phyloP scores from a whole-genome alignment of 805 yeast species.

The Pichia thaimueangensis region DNA sequence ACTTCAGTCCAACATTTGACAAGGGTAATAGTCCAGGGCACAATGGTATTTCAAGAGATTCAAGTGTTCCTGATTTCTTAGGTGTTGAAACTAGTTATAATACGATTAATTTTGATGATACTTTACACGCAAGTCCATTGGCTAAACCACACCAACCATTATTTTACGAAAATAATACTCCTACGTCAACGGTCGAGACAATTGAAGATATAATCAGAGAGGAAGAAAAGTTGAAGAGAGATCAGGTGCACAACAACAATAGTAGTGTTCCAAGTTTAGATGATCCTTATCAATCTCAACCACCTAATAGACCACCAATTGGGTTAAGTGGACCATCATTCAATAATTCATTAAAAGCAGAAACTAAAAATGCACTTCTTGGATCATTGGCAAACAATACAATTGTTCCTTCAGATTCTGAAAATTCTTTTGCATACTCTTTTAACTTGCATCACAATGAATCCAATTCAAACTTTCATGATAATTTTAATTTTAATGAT shows the following conservation, averaged over 20 bases:
- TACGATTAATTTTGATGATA: conserved; percentile 5
- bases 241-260: no score
- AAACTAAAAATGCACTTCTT: conserved; percentile 25
- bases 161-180: conserved; percentile 1
- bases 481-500: no score
- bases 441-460: no score
- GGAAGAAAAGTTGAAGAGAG: conserved; percentile 10
- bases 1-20: conserved; percentile 24
- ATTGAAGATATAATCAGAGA: conserved; percentile 12
- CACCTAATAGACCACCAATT: conserved; percentile 29
- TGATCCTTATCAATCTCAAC: conserved; percentile 8
- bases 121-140: no score
- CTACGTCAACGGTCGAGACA: conserved; percentile 11
- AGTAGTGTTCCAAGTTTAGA: conserved; percentile 1
- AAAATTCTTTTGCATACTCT: conserved; percentile 12
- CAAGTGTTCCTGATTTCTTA: conserved; percentile 13
- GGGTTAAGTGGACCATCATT: conserved; percentile 59
- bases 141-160: no score
- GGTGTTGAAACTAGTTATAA: conserved; percentile 10
- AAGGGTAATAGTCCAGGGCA: conserved; percentile 10
- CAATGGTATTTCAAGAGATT: conserved; percentile 4
- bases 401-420: conserved; percentile 17
- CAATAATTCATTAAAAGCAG: conserved; percentile 24
- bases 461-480: no score
- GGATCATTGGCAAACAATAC: conserved; percentile 20